Evolutionary conservation across 768 basidiomycete species (phyloP).

Genomic region (Termitomyces bulborhizus): DNA sequence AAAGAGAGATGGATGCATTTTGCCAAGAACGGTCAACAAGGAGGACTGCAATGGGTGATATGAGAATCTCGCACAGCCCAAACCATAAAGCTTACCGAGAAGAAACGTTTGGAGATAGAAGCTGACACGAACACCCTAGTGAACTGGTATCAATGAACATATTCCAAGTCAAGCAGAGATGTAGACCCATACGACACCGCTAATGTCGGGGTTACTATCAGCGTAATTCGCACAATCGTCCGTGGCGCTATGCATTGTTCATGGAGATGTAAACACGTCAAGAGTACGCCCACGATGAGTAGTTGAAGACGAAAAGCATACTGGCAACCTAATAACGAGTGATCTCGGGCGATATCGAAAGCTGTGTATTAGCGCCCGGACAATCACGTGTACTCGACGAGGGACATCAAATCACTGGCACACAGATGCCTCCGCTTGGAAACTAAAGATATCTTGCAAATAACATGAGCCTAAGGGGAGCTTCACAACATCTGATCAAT

Average conservation of each 20-base stretch:
- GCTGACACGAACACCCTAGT: slow-evolving; percentile 28
- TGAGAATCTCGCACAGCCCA: background rate
- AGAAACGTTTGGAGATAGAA: slow-evolving; percentile 24
- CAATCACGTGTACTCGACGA: no score
- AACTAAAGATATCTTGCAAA: no score
- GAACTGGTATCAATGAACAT: background rate
- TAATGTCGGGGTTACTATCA: slow-evolving; percentile 26
- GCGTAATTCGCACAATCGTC: slow-evolving; percentile 12
- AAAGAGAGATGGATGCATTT: slow-evolving; percentile 32
- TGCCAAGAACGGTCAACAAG: slow-evolving; percentile 35
- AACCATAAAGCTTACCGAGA: slow-evolving; percentile 14
- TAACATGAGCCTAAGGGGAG: background rate
- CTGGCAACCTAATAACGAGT: background rate
- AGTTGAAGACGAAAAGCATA: background rate
- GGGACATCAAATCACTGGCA: no score
- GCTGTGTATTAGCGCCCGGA: background rate
- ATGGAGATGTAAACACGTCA: no score
- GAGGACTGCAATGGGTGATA: slow-evolving; percentile 18
- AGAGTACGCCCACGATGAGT: no score
- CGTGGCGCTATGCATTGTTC: slow-evolving; percentile 5
- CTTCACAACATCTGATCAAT: slow-evolving; percentile 37
- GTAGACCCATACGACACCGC: slow-evolving; percentile 21
- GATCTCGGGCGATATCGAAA: background rate
- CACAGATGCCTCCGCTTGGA: background rate
- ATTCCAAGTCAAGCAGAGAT: background rate